These are phyloP conservation scores for Tulasnella sp. DNA, from an alignment of 768 basidiomycete species.

Conservation along the genomic window DNA sequence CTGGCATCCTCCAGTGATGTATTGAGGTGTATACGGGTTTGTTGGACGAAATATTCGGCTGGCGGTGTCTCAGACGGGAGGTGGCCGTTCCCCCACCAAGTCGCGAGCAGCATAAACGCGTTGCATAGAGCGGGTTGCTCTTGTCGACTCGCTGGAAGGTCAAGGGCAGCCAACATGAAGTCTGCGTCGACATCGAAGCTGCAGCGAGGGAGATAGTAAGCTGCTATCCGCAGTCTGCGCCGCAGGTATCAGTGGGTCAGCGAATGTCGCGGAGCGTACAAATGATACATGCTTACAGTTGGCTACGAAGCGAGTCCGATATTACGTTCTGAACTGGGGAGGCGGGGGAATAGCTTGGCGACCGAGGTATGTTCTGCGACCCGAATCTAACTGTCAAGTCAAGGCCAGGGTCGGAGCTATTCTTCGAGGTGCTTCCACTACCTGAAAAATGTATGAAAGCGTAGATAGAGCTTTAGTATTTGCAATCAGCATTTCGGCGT, in stretches of 20 bases:
- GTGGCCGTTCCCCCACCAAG: not conserved
- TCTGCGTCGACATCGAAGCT: conserved; percentile 4
- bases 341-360: too few relatives aligned
- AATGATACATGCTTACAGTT: conserved; percentile 2
- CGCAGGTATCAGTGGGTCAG: not conserved
- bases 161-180: not conserved
- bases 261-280: not conserved
- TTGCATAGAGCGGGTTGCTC: not conserved
- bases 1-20: conserved; percentile 1
- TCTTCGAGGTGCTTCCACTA: not conserved
- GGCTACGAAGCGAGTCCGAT: not conserved
- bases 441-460: not conserved
- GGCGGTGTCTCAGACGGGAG: conserved; percentile 11
- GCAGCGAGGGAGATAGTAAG: conserved; percentile 4
- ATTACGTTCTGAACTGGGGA: not conserved
- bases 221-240: conserved; percentile 1
- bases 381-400: too few relatives aligned
- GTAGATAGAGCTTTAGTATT: not conserved
- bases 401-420: too few relatives aligned
- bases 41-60: conserved; percentile 6
- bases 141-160: not conserved
- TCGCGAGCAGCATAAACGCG: conserved; percentile 10
- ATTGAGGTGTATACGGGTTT: not conserved
- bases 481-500: not conserved
- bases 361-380: too few relatives aligned